Evolutionary conservation across 306 rosid genomes (phyloP), one percentile per base, ranked within the genome.

Genomic region (Glycine soja): DNA sequence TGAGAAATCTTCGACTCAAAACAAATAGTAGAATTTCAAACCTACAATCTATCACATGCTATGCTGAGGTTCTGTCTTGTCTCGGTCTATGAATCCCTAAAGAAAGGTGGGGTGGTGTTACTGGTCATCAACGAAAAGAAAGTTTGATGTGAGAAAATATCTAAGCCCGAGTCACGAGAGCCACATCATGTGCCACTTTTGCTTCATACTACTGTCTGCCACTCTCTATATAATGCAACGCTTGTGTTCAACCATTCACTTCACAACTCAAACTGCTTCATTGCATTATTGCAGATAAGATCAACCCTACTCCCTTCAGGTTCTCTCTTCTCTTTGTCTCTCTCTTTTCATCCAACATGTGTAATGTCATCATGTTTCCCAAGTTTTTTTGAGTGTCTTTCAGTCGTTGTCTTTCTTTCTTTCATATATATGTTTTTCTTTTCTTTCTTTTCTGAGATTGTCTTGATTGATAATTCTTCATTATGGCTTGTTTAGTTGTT

Each of bases 321-420:
- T 83, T 46, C 76, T 54, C 77, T 79, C 47, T 32, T 78, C 77
- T 82, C 72, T 71, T 18, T 46, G 72, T 46, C 72, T 54, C 77
- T 79, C 47, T 32, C 80, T 82, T 68, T 71, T 16, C 56, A 12
- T 13, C 56, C 56, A 51, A 51, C 51, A 46, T 46, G 10, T 38
- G 10, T 2, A 15, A 45, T 69, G 3, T 56, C 24, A 54, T 38
- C 34, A 54, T 38, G 40, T 16, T 30, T 42, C 18, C 3, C 4
- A 71, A 1, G 3, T 38, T 64, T 38, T 48, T 72, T 38, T n/a
- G 10, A 9, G 12, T 65, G 15, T 75, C 16, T 13, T 58, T 70
- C 16, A 16, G 14, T 18, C 74, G 14, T 54, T 1, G 10, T 42
- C 4, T 12, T 30, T 32, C 19, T 57, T 10, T 57, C 2, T 24